Conservation (phyloP, 768 basidiomycete genomes). For the Clitopilus hobsonii region DNA sequence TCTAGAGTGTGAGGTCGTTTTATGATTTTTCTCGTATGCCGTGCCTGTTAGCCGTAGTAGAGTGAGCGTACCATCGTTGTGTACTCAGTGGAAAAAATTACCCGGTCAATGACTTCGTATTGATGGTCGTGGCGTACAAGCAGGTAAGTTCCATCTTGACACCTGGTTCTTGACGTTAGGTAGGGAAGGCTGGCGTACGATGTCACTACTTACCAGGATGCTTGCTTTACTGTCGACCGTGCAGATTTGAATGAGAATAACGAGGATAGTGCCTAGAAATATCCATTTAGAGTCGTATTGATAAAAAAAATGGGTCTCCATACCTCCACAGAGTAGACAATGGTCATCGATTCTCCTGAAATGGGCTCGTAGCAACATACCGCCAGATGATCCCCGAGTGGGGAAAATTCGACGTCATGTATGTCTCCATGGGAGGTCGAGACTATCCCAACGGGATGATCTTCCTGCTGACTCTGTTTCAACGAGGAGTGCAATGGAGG, state of each 20-base stretch:
- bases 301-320: slow-evolving; percentile 1
- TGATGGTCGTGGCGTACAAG: no score
- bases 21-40: not conserved
- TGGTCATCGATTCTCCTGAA: not conserved
- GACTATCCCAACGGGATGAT: no score
- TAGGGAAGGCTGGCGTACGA: no score
- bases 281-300: not conserved
- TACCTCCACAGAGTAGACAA: not conserved
- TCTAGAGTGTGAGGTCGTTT: slow-evolving; percentile 9
- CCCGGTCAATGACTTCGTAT: no score
- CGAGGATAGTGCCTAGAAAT: not conserved
- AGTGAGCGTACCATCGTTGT: not conserved
- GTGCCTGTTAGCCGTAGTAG: not conserved
- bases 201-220: not conserved
- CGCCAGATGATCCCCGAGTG: slow-evolving; percentile 7
- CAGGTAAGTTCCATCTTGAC: no score
- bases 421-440: slow-evolving; percentile 1
- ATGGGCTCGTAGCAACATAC: not conserved
- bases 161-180: no score
- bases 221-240: not conserved
- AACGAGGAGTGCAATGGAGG: no score
- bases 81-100: not conserved
- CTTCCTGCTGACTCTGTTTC: no score
- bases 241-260: not conserved
- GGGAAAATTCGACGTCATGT: slow-evolving; percentile 13